Conservation (phyloP, 108 stramenopile species). For the Discostella stelligeroides region DNA sequence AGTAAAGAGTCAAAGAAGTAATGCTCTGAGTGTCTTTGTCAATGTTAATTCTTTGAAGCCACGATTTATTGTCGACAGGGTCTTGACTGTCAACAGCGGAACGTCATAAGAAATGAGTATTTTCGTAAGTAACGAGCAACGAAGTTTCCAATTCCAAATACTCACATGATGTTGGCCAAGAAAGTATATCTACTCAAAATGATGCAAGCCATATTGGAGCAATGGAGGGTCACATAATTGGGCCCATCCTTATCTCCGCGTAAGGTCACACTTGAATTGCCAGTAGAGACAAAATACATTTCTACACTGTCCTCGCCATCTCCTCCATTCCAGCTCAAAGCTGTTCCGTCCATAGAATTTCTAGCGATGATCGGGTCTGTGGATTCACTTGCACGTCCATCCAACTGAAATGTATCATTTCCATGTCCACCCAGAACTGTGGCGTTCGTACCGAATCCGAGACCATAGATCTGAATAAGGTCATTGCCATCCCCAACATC, state of each 20-base stretch:
- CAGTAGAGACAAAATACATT: slow-evolving; percentile 30
- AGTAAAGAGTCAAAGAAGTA: slow-evolving; percentile 13
- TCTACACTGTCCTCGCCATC: slow-evolving; percentile 19
- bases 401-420: slow-evolving; percentile 33
- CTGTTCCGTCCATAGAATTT: slow-evolving; percentile 34
- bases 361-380: not conserved
- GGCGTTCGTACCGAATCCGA: slow-evolving; percentile 16
- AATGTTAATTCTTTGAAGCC: slow-evolving; percentile 37
- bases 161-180: slow-evolving; percentile 53
- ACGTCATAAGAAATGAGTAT: no score
- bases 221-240: slow-evolving; percentile 29
- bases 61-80: not conserved
- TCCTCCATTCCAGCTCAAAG: slow-evolving; percentile 41
- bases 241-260: slow-evolving; percentile 24
- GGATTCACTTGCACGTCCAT: slow-evolving; percentile 10
- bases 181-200: slow-evolving; percentile 40
- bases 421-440: slow-evolving; percentile 34
- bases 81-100: slow-evolving; percentile 9
- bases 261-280: slow-evolving; percentile 24
- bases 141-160: no score
- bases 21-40: slow-evolving; percentile 9
- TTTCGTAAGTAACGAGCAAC: no score
- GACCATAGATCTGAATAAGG: slow-evolving; percentile 17
- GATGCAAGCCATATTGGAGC: slow-evolving; percentile 29
- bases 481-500: no score